Base-by-base conservation (phyloP, 495 filamentous ascomycete species). In the Xylaria acuta region DNA sequence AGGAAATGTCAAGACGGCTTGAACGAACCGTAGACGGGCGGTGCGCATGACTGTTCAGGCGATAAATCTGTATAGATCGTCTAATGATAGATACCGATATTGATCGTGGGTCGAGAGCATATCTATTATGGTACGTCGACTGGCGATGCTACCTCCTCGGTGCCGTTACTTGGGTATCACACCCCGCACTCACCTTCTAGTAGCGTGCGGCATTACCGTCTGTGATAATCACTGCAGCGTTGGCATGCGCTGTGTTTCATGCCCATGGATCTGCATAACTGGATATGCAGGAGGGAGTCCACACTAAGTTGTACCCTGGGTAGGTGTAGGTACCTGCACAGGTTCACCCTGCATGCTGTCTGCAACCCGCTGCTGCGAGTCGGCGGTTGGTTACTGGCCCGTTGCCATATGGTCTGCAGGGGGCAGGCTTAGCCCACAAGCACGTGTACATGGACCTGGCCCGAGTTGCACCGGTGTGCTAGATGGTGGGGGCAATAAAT, bases 371-470 rank as follows among this genome's bases (percentile, higher is more conserved):
- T 22, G 47, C 64, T 53, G 63, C 56, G n/a, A 62, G 51, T 51
- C 40, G n/a, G 38, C 45, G 41, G 43, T 38, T 22, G 27, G 49
- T 62, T 40, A 38, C 67, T 70, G 56, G 69, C 34, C 47, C 20
- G 62, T 47, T 58, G 69, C 69, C 70, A 72, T 72, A 67, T 72
- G 69, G 69, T 49, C 70, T 72, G 51, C 63, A 66, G 63, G 70
- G 70, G 70, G 58, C 18, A 27, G 51, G 45, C 62, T 49, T 60
- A 64, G 59, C 47, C 70, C 62, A 72, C 49, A 72, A 59, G 70
- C 70, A 72, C 70, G 70, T 72, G 65, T 56, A 43, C 60, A 43
- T 43, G 12, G 60, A 43, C 70, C 45, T 72, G 59, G 58, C 36
- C 14, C 22, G 49, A 49, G 69, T 71, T 71, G 60, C 56, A 53